Evolutionary conservation across 1,139 yeast genomes (phyloP), one percentile per base, ranked within the genome.

Genomic region (Pichiaceae sp.): DNA sequence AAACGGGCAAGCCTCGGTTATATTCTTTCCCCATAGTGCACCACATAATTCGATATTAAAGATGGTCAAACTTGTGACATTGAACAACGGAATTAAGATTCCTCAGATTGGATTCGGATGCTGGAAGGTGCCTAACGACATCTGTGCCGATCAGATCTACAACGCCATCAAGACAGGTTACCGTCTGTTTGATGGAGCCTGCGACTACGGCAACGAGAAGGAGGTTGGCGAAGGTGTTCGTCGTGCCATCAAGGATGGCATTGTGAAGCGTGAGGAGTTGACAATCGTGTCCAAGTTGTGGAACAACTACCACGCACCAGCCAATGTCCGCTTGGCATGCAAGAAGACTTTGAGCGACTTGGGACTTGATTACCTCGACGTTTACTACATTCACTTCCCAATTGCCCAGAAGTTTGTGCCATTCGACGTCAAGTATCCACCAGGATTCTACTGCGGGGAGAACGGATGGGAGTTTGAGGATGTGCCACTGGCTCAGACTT

Each of bases 301-400:
- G 93, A 84, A 83, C 68, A 67, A 63, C 47, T 80, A 57, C 69
- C 95, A 83, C 57, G 78, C 76, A 61, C 78, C 78, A 28, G 68
- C 75, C 47, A 67, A 66, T 44, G 84, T 76, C 38, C 72, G 65
- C 45, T 46, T 54, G 39, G 86, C 86, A 15, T 62, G 82, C 49
- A 63, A 76, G 45, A 76, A 69, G 51, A 79, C 84, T 41, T 68
- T 84, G 52, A 46, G 58, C 24, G 91, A 81, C 53, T 64, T 82
- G 62, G 62, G 70, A 26, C 62, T 82, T 49, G 91, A 81, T 31
- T 82, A 79, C 62, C 48, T 81, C 45, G 94, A 81, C 61, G 61
- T 81, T 52, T 81, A 72, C 62, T 79, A 78, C 63, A 79, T 82
- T 57, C 93, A 83, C 56, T 82, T 81, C 75, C 91, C 91, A 55